Evolutionary conservation across 2,329 filamentous ascomycete species (phyloP), one percentile per base, ranked within the genome.

Genomic region (Clarireedia hainanense): DNA sequence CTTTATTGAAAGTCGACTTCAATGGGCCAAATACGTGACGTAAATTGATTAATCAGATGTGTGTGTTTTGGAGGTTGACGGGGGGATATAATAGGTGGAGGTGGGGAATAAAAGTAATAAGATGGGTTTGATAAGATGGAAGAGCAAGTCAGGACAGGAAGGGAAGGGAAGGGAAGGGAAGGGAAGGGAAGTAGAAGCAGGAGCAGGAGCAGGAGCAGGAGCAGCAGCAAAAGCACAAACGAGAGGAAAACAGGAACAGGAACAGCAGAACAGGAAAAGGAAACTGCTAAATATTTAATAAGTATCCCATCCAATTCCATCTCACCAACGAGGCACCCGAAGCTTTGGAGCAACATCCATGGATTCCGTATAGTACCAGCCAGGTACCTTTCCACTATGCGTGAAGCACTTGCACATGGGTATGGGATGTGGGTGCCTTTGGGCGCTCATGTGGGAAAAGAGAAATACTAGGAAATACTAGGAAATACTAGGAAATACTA

Each of bases 41-140:
- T 49, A 24, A 43, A 47, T 34, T 30, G 48, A 14, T 52, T 52
- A 53, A 49, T 55, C 47, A 39, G 39, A 14, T 45, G 3, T 27
- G 36, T 47, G 47, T 9, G 27, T 39, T 40, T 48, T 30, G 37
- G 34, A 30, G 43, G 30, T 53, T 48, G 51, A 53, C 51, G 34
- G 43, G 51, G 51, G 47, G 47, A 55, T 50, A 50, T n/a, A 50
- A 52, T 56, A 34, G 40, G 42, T 48, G 37, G 30, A 55, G 50
- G 15, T 42, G 52, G 52, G 39, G 36, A 47, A 34, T 34, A 47
- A 6, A 42, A 42, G 34, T 46, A 34, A 34, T 34, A 34, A 58
- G 36, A 59, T 63, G 53, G 59, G 61, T n/a, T n/a, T 54, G 61
- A 42, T 46, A 48, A 6, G 4, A n/a, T 30, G 9, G n/a, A 10